phyloP scores from a whole-genome alignment of 2,329 filamentous ascomycete genomes.

The Penicillium sp. region DNA sequence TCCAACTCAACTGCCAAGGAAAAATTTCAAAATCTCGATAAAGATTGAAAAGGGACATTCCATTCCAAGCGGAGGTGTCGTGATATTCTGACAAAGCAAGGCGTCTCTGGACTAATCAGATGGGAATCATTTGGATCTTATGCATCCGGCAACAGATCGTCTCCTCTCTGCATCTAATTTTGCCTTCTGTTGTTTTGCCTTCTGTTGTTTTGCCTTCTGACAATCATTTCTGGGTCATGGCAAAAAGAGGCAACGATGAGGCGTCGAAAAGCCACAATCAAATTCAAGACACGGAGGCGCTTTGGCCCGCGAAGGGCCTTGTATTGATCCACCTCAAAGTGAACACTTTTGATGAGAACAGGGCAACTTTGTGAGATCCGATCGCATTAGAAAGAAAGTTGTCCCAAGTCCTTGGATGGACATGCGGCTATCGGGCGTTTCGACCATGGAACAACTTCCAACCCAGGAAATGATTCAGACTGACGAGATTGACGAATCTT shows the following conservation, averaged over 20 bases:
- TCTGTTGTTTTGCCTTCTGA: neutral
- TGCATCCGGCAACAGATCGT: conserved; percentile 8
- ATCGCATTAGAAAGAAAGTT: conserved; percentile 9
- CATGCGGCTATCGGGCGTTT: conserved; percentile 3
- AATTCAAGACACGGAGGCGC: neutral
- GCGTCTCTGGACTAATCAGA: conserved; percentile 22
- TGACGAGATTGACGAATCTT: conserved; percentile 31
- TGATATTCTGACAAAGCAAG: conserved; percentile 28
- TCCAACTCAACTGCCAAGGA: conserved; percentile 2
- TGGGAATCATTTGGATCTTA: conserved; percentile 6
- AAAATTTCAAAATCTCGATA: conserved; percentile 5
- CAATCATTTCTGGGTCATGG: neutral
- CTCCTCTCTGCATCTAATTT: neutral
- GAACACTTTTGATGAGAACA: conserved; percentile 2
- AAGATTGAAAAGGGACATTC: conserved; percentile 20
- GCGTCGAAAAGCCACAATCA: neutral
- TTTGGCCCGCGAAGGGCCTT: neutral
- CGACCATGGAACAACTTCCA: conserved; percentile 27
- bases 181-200: conserved; percentile 1
- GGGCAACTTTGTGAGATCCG: neutral
- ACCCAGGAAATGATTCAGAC: conserved; percentile 25
- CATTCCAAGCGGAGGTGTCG: conserved; percentile 25
- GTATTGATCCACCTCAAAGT: neutral
- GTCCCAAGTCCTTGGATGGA: conserved; percentile 23
- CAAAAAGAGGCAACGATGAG: conserved; percentile 14